A percentile compares a stretch with the other conserved stretches of the same genome.
Conservation (phyloP, 768 basidiomycete species). For the Trametes cinnabarina region DNA sequence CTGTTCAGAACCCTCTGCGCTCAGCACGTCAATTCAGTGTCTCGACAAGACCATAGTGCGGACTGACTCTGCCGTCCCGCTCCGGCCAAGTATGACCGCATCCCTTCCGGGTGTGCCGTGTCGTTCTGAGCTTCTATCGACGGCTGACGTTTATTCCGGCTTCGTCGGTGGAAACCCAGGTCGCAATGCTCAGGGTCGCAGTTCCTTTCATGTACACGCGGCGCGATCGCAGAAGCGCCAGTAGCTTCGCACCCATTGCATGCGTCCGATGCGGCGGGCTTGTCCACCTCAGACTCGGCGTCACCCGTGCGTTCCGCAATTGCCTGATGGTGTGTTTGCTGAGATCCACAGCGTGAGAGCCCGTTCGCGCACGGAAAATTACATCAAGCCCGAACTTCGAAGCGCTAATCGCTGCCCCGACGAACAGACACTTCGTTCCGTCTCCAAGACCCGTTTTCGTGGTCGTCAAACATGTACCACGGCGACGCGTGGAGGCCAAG, state of each 20-base stretch:
- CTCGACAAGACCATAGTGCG: too few species aligned
- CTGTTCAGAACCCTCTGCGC: too few species aligned
- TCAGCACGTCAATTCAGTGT: too few species aligned
- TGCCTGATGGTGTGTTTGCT: neutral
- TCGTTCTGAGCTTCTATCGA: neutral
- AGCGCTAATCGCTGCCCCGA: neutral
- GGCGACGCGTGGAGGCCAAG: too few species aligned
- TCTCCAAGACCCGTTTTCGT: neutral
- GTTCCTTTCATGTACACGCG: neutral
- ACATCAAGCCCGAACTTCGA: neutral
- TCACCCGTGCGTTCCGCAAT: neutral
- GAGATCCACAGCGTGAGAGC: neutral
- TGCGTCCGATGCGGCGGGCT: neutral
- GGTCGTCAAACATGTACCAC: neutral
- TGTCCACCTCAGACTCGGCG: neutral
- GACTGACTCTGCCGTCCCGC: too few species aligned
- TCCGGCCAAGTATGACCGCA: neutral
- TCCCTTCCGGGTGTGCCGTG: neutral
- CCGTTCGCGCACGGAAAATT: conserved; percentile 4
- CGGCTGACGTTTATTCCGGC: conserved; percentile 6
- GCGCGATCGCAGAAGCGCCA: conserved; percentile 8
- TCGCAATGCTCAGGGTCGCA: conserved; percentile 6
- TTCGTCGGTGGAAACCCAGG: conserved; percentile 11
- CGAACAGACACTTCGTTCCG: neutral
- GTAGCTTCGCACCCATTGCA: neutral